phyloP scores from a whole-genome alignment of 2,329 filamentous ascomycete genomes.

The Trichoderma simmonsii region DNA sequence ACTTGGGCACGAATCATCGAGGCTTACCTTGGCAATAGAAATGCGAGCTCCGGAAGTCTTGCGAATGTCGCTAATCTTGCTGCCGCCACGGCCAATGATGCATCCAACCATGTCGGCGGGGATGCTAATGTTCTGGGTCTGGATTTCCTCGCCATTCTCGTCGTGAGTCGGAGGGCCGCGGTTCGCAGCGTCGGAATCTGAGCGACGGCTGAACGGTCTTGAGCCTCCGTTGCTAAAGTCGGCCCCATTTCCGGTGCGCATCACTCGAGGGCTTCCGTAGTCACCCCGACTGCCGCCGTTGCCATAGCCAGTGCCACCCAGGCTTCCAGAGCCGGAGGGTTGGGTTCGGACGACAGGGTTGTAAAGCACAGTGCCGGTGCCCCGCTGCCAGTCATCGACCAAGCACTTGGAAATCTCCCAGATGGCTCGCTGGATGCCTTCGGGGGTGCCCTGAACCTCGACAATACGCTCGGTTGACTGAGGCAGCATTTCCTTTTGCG shows the following conservation, averaged over 20 bases:
- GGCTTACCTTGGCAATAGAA: conserved; percentile 81
- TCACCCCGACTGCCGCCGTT: conserved; percentile 42
- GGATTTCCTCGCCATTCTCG: conserved; percentile 95
- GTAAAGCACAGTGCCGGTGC: conserved; percentile 94
- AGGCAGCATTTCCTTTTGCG: conserved; percentile 98
- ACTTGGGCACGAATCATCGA: neutral
- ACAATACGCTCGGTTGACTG: conserved; percentile 98
- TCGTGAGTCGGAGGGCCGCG: conserved; percentile 85
- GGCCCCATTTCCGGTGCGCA: conserved; percentile 93
- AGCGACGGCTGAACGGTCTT: conserved; percentile 71
- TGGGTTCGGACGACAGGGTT: conserved; percentile 92
- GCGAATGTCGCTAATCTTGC: conserved; percentile 98
- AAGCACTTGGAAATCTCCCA: conserved; percentile 99
- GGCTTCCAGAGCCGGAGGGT: conserved; percentile 49
- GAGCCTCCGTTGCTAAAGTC: conserved; percentile 83
- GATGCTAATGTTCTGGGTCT: conserved; percentile 99
- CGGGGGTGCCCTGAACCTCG: conserved; percentile 90
- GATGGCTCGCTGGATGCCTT: conserved; percentile 90
- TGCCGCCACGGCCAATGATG: conserved; percentile 92
- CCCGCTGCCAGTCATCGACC: conserved; percentile 95
- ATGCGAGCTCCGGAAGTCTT: conserved; percentile 95
- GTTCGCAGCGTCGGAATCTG: conserved; percentile 74
- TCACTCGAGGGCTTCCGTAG: conserved; percentile 67
- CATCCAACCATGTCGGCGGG: conserved; percentile 99
- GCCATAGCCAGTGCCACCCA: conserved; percentile 33